Base-by-base conservation (phyloP, 345 rosid genomes). In the Linum usitatissimum region DNA sequence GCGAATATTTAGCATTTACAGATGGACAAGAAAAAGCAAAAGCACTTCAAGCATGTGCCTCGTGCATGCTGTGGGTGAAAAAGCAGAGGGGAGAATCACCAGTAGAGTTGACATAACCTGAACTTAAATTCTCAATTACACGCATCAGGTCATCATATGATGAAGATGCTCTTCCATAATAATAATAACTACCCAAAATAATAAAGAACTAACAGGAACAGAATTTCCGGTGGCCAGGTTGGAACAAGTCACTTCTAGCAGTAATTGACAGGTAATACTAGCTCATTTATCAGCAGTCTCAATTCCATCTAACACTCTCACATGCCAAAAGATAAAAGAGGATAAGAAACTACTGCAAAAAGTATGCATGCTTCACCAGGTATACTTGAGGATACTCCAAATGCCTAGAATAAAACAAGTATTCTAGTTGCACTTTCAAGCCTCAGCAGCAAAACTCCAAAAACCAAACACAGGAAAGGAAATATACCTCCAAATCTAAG, bases 91-190 rank as follows among this genome's bases (percentile, higher is more conserved):
- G 3, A 60, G 21, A 62, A 58, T 45, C 18, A 30, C 49, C 56
- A 42, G 51, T 42, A 31, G 63, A 62, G 62, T 19, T 6, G 53
- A 18, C 68, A 66, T 40, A 15, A 64, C 9, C 60, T 23, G 45
- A 59, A 57, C 19, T 21, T 45, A 53, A 18, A 1, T 30, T 38
- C 55, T 6, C 23, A 17, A 34, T 34, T 34, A 34, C 38, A 7
- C 8, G 38, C 4, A 34, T 34, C 38, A 34, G 6, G n/a, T n/a
- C n/a, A n/a, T n/a, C n/a, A 34, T 5, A 34, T 34, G 38, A 34
- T 4, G 38, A 34, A 7, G 38, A 34, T 34, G 38, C 38, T 34
- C 38, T 34, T 45, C 51, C 1, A 23, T 23, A 45, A 45, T 10
- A 23, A 23, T 23, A 45, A 45, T 10, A 45, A 45, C 17, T 13